Conservation (phyloP, 805 yeast species). For the Candida michaelii region DNA sequence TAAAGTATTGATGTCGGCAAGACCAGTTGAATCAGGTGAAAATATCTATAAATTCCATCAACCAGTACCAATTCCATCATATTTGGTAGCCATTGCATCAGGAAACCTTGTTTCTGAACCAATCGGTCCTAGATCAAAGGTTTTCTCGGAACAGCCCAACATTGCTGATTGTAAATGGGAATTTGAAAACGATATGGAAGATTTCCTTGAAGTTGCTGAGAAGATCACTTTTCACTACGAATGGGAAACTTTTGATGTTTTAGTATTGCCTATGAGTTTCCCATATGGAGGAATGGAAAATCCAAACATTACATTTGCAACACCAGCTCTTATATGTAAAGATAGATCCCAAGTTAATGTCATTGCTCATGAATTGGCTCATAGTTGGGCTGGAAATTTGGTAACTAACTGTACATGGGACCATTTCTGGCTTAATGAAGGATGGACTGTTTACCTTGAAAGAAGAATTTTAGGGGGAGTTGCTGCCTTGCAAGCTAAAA, state of each 20-base stretch:
- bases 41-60: slow-evolving; percentile 26
- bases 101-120: slow-evolving; percentile 30
- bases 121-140: slow-evolving; percentile 35
- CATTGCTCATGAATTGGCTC: slow-evolving; percentile 39
- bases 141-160: slow-evolving; percentile 28
- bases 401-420: slow-evolving; percentile 39
- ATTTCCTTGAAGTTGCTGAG: slow-evolving; percentile 35
- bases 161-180: slow-evolving; percentile 34
- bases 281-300: slow-evolving; percentile 43
- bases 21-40: slow-evolving; percentile 17
- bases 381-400: slow-evolving; percentile 39
- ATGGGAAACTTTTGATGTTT: slow-evolving; percentile 34
- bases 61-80: slow-evolving; percentile 36
- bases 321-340: slow-evolving; percentile 33
- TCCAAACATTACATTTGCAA: slow-evolving; percentile 35
- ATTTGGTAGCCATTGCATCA: slow-evolving; percentile 34
- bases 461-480: slow-evolving; percentile 33
- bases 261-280: slow-evolving; percentile 31
- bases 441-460: slow-evolving; percentile 38
- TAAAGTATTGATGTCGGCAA: slow-evolving; percentile 31
- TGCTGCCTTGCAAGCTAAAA: slow-evolving; percentile 24
- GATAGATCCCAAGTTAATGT: slow-evolving; percentile 36
- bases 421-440: slow-evolving; percentile 40
- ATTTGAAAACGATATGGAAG: slow-evolving; percentile 36
- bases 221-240: slow-evolving; percentile 32